A percentile compares a stretch with the other conserved stretches of the same genome.
phyloP scores from a whole-genome alignment of 441 rosid species.

The Bocquillonia castaneifolia region DNA sequence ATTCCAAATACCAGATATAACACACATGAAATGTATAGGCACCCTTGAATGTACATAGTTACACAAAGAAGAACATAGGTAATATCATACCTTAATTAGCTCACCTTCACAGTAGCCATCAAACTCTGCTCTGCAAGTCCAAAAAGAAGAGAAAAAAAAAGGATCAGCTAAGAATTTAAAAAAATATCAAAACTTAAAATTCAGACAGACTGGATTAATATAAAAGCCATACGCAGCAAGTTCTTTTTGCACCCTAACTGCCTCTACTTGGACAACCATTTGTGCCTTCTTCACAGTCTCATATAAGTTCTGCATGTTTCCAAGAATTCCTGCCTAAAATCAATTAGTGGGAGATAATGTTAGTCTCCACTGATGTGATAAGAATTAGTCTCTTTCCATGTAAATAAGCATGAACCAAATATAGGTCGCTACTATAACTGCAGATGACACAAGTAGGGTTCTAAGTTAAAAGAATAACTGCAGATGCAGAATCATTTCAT shows the following conservation, averaged over 20 bases:
- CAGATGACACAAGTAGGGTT: background rate
- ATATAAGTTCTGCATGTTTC: conserved; percentile 82
- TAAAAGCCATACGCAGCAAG: conserved; percentile 58
- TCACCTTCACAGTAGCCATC: conserved; percentile 96
- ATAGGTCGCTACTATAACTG: background rate
- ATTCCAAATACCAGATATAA: too few relatives aligned
- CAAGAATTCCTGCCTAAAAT: conserved; percentile 76
- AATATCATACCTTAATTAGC: conserved; percentile 63
- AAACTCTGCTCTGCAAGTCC: conserved; percentile 73
- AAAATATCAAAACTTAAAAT: conserved; percentile 1
- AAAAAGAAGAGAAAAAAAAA: background rate
- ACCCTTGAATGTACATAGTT: background rate
- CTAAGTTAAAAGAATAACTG: background rate
- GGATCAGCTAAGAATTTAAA: conserved; percentile 20
- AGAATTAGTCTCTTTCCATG: background rate
- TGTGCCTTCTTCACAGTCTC: conserved; percentile 94
- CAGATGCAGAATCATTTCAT: background rate
- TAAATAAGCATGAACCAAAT: background rate
- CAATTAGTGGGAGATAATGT: conserved; percentile 12
- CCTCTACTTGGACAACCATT: conserved; percentile 92
- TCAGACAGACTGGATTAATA: background rate
- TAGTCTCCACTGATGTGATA: conserved; percentile 3
- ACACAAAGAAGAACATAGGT: background rate
- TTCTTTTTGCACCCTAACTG: conserved; percentile 82
- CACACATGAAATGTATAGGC: too few relatives aligned